Evolutionary conservation across 768 basidiomycete species (phyloP).

Genomic region (Boletus rubroflammeus): DNA sequence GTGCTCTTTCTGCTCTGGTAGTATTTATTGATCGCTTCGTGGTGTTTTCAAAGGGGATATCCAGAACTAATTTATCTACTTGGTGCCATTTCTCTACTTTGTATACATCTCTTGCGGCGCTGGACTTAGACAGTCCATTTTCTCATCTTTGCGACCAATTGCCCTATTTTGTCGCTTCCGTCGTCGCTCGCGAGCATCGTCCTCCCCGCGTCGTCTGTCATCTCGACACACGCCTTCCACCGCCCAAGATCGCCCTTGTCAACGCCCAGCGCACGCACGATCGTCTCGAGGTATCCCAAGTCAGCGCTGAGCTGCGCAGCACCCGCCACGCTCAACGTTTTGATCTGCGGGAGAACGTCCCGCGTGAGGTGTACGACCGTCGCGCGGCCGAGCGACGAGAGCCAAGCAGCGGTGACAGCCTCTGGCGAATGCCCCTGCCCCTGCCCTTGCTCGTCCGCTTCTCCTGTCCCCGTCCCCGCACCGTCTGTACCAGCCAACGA

Average conservation of each 20-base stretch:
- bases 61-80: slow-evolving; percentile 5
- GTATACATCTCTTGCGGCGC: slow-evolving; percentile 3
- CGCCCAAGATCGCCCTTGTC: slow-evolving; percentile 74
- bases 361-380: slow-evolving; percentile 71
- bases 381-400: slow-evolving; percentile 82
- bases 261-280: slow-evolving; percentile 86
- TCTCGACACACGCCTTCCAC: slow-evolving; percentile 71
- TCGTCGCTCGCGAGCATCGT: slow-evolving; percentile 16
- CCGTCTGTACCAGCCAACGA: slow-evolving; percentile 71
- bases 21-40: slow-evolving; percentile 15
- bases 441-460: slow-evolving; percentile 26
- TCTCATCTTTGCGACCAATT: slow-evolving; percentile 31
- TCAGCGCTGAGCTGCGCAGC: slow-evolving; percentile 84
- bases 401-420: slow-evolving; percentile 85
- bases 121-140: slow-evolving; percentile 22
- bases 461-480: slow-evolving; percentile 9
- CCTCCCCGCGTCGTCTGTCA: slow-evolving; percentile 49
- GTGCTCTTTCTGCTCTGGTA: slow-evolving; percentile 9
- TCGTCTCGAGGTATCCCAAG: slow-evolving; percentile 85
- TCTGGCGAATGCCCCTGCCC: slow-evolving; percentile 58
- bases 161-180: slow-evolving; percentile 16
- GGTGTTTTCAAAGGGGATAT: neutral
- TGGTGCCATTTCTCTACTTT: neutral
- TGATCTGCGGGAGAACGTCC: slow-evolving; percentile 68
- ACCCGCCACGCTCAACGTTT: slow-evolving; percentile 57